These are phyloP conservation scores for Waltergamsia citrina DNA, from an alignment of 2,329 filamentous ascomycete species.

Conservation along the genomic window DNA sequence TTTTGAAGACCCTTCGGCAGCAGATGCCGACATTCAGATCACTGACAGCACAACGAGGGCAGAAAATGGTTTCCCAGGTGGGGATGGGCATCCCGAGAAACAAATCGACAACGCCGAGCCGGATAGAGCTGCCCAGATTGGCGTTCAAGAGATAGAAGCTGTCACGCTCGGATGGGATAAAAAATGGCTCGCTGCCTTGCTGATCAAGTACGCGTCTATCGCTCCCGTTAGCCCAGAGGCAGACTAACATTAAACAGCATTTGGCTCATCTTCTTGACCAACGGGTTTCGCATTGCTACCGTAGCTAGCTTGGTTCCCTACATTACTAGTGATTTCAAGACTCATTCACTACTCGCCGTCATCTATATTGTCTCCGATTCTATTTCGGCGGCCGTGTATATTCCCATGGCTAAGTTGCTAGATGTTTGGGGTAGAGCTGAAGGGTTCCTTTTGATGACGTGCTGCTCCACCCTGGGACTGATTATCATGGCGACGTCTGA, in stretches of 20 bases:
- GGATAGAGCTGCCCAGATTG: constrained; percentile 16
- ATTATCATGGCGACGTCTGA: constrained; percentile 53
- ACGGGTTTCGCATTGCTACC: constrained; percentile 35
- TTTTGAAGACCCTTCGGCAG: too few species aligned
- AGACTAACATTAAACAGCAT: constrained; percentile 16
- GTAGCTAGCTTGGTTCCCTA: constrained; percentile 30
- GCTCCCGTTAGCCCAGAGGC: not conserved
- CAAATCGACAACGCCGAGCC: constrained; percentile 3
- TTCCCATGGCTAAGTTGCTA: constrained; percentile 52
- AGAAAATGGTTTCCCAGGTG: constrained; percentile 25
- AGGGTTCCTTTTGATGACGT: constrained; percentile 44
- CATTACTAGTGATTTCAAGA: constrained; percentile 37
- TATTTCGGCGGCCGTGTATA: constrained; percentile 49
- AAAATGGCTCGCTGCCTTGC: constrained; percentile 18
- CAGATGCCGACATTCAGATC: too few species aligned
- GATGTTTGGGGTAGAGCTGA: constrained; percentile 55
- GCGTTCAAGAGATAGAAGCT: constrained; percentile 31
- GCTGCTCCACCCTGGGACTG: constrained; percentile 36
- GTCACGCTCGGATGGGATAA: constrained; percentile 30
- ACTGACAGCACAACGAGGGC: too few species aligned
- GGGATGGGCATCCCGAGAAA: constrained; percentile 5
- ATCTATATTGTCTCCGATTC: constrained; percentile 43
- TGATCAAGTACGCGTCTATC: constrained; percentile 17
- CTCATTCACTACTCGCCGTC: constrained; percentile 43
- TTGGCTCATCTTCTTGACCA: constrained; percentile 40